Percentiles rank a stretch among this genome's conserved stretches.
Conservation (phyloP, 805 yeast genomes). For the Zygoascus biomembranicola region DNA sequence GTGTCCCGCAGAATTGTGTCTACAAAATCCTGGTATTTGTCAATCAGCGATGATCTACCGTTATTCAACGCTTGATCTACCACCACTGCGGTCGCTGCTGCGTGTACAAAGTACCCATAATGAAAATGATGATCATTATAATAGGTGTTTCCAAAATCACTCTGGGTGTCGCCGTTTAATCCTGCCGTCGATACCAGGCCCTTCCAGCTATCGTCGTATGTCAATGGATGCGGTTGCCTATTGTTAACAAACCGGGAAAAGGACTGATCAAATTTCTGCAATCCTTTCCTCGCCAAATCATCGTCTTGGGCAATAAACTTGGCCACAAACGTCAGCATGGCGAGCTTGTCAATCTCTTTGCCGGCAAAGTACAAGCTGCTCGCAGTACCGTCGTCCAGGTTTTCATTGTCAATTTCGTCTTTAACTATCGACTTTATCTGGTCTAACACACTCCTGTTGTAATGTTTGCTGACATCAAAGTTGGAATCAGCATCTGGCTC, state of each 20-base stretch:
- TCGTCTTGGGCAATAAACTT: slow-evolving; percentile 50
- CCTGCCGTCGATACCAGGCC: slow-evolving; percentile 70
- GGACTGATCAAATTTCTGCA: slow-evolving; percentile 53
- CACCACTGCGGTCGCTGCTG: slow-evolving; percentile 71
- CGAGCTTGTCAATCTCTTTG: slow-evolving; percentile 82
- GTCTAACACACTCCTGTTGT: slow-evolving; percentile 38
- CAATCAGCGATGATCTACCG: slow-evolving; percentile 38
- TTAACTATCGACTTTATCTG: slow-evolving; percentile 25
- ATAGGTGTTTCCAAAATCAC: slow-evolving; percentile 70
- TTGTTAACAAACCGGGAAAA: slow-evolving; percentile 57
- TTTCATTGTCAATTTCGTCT: neutral
- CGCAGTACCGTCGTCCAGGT: neutral
- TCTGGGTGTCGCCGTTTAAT: slow-evolving; percentile 33
- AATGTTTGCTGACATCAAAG: slow-evolving; percentile 30
- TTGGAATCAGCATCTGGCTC: neutral
- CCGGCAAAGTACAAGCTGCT: slow-evolving; percentile 90
- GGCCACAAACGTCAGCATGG: slow-evolving; percentile 64
- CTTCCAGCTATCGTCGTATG: slow-evolving; percentile 66
- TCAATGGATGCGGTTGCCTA: slow-evolving; percentile 55
- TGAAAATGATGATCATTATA: slow-evolving; percentile 88
- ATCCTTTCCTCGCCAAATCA: slow-evolving; percentile 37
- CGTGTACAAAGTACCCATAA: slow-evolving; percentile 74
- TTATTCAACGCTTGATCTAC: slow-evolving; percentile 38
- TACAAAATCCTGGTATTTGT: slow-evolving; percentile 45
- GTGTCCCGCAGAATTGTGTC: slow-evolving; percentile 58